A percentile compares a stretch with the other conserved stretches of the same genome.
Evolutionary conservation across 805 yeast species (phyloP).

Genomic region (Kodamaea kaohsiungensis): DNA sequence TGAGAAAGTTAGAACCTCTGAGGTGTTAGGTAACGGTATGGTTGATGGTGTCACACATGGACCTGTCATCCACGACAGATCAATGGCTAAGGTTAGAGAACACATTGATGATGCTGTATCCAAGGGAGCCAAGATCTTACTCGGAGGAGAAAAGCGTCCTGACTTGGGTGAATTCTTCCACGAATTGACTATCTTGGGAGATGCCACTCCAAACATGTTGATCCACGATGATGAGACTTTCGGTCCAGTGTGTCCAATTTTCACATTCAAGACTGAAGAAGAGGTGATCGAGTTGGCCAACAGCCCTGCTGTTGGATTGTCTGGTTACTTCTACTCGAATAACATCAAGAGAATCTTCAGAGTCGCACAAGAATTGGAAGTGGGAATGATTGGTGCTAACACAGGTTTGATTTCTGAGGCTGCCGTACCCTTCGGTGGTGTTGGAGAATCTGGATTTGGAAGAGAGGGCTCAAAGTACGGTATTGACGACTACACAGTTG

Average conservation of each 20-base stretch:
- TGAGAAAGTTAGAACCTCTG: conserved; percentile 34
- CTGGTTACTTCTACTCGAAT: conserved; percentile 70
- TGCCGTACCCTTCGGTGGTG: conserved; percentile 75
- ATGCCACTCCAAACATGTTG: conserved; percentile 56
- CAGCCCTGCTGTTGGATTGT: conserved; percentile 69
- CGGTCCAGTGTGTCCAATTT: conserved; percentile 76
- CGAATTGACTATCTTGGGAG: conserved; percentile 66
- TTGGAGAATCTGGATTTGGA: conserved; percentile 77
- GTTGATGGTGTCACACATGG: conserved; percentile 66
- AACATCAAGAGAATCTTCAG: conserved; percentile 55
- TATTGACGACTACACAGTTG: conserved; percentile 65
- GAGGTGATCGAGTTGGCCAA: conserved; percentile 67
- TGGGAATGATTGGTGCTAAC: conserved; percentile 83
- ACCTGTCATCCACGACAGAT: conserved; percentile 66
- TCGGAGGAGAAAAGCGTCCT: conserved; percentile 58
- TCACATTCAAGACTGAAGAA: conserved; percentile 62
- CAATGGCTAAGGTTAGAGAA: conserved; percentile 58
- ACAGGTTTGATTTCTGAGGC: conserved; percentile 71
- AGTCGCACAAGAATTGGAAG: conserved; percentile 67
- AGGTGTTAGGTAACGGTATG: conserved; percentile 64
- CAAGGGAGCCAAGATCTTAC: conserved; percentile 63
- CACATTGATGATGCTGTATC: conserved; percentile 67
- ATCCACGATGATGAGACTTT: conserved; percentile 74
- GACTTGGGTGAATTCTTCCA: conserved; percentile 65
- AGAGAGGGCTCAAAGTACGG: conserved; percentile 81